Evolutionary conservation across 2,329 filamentous ascomycete species (phyloP).

Genomic region (Colletotrichum viniferum): DNA sequence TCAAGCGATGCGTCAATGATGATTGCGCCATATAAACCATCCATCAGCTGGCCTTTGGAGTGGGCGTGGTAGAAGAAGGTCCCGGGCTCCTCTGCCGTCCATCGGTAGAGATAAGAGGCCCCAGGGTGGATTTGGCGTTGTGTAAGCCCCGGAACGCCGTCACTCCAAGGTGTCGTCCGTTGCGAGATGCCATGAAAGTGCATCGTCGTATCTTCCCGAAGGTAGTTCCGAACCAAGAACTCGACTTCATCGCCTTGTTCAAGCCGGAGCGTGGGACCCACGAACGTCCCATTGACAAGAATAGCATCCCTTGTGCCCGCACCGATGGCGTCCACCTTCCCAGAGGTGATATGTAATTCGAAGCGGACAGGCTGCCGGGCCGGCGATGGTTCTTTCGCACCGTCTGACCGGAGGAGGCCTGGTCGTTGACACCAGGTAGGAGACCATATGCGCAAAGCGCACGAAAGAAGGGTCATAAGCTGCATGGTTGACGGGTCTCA

Average conservation of each 20-base stretch:
- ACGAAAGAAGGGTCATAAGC: background rate
- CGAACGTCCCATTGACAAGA: slow-evolving; percentile 20
- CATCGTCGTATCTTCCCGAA: slow-evolving; percentile 31
- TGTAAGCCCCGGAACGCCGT: slow-evolving; percentile 48
- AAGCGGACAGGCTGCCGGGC: background rate
- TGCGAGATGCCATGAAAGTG: slow-evolving; percentile 29
- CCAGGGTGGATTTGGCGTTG: slow-evolving; percentile 43
- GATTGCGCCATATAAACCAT: slow-evolving; percentile 18
- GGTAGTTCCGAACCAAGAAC: slow-evolving; percentile 28
- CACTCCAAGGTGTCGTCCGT: slow-evolving; percentile 43
- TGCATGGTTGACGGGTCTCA: background rate
- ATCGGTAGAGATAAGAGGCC: slow-evolving; percentile 37
- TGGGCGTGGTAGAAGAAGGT: slow-evolving; percentile 16
- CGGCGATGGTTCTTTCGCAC: fast-evolving
- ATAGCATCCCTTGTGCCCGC: background rate
- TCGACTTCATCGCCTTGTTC: slow-evolving; percentile 23
- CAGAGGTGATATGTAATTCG: background rate
- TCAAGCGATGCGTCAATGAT: background rate
- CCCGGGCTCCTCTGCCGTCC: slow-evolving; percentile 13
- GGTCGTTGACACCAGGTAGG: background rate
- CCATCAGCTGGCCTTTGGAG: background rate
- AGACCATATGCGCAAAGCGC: background rate
- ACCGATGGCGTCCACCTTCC: background rate
- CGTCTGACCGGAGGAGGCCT: background rate
- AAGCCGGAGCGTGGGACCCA: slow-evolving; percentile 12